Base-by-base conservation (phyloP, 208 protist genomes). In the Trypanosoma cruzi region DNA sequence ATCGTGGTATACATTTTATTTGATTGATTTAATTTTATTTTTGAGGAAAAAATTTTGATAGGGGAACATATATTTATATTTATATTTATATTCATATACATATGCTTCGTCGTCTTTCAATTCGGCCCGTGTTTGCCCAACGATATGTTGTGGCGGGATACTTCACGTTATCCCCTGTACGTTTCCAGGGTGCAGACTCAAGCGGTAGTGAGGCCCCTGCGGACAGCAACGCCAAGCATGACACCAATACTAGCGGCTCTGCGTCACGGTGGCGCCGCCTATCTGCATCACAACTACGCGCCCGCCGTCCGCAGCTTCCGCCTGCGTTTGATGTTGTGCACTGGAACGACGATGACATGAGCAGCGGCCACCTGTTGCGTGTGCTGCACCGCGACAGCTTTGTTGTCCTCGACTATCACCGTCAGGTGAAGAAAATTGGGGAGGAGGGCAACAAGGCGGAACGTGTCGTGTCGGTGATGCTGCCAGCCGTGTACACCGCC, bases 251-350 rank as follows among this genome's bases (percentile, higher is more conserved):
- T 59, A 75, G 74, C 32, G 59, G 62, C 59, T 67, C 63, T 18
- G 71, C 31, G 24, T 68, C 34, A 22, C 61, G 31, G 31, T 78
- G 49, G 68, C 67, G 69, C 1, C 52, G 69, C n/a, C 61, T 59
- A 31, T 56, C 18, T 22, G 60, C 73, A 44, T 71, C 61, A 8
- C 73, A 80, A 54, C 77, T 77, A 32, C 77, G 77, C 32, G 37
- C 40, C 46, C 77, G 74, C 29, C 86, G 78, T 16, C 34, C 60
- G 3, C 34, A 68, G 22, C 62, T 91, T 29, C 83, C 86, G 14
- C 89, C 89, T 8, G 89, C 89, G 26, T 95, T 95, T 68, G 89
- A 95, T 59, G 61, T 95, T 66, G 86, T 93, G 31, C 90, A 93
- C 75, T 95, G 90, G 90, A 87, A 92, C 64, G 87, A 95, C 52